Evolutionary conservation across 2,329 filamentous ascomycete species (phyloP).

Genomic region (Fusarium sp.): DNA sequence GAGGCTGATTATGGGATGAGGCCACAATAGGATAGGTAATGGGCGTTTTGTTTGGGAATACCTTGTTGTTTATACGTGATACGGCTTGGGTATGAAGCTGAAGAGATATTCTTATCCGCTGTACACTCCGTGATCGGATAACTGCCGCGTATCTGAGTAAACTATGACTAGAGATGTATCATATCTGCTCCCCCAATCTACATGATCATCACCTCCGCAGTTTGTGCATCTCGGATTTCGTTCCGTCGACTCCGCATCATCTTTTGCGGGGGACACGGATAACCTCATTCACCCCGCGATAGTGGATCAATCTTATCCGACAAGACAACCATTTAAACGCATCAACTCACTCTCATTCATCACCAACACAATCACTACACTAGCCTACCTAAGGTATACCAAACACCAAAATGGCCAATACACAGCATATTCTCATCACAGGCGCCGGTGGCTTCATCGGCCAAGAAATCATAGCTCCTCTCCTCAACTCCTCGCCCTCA

Average conservation of each 20-base stretch:
- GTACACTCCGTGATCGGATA: background rate
- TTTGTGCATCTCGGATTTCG: constrained; percentile 24
- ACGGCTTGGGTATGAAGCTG: background rate
- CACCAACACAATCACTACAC: background rate
- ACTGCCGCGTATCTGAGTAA: background rate
- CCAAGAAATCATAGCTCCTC: constrained; percentile 65
- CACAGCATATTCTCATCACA: constrained; percentile 64
- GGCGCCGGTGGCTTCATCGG: constrained; percentile 72
- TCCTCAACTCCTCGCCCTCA: constrained; percentile 54
- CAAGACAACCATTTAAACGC: background rate
- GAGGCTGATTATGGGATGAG: constrained; percentile 37
- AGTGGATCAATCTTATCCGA: constrained; percentile 27
- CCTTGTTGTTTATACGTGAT: background rate
- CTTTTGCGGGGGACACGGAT: constrained; percentile 26
- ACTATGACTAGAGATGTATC: background rate
- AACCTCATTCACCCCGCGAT: constrained; percentile 22
- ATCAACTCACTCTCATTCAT: background rate
- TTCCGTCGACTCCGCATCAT: constrained; percentile 29
- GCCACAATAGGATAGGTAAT: constrained; percentile 2
- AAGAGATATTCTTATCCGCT: background rate
- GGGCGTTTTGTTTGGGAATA: constrained; percentile 8
- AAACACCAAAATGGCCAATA: constrained; percentile 16
- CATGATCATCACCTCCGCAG: background rate
- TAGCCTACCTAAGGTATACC: background rate
- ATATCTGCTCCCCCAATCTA: background rate